Base-by-base conservation (phyloP, 495 filamentous ascomycete species). In the Penicillium coprophilum region DNA sequence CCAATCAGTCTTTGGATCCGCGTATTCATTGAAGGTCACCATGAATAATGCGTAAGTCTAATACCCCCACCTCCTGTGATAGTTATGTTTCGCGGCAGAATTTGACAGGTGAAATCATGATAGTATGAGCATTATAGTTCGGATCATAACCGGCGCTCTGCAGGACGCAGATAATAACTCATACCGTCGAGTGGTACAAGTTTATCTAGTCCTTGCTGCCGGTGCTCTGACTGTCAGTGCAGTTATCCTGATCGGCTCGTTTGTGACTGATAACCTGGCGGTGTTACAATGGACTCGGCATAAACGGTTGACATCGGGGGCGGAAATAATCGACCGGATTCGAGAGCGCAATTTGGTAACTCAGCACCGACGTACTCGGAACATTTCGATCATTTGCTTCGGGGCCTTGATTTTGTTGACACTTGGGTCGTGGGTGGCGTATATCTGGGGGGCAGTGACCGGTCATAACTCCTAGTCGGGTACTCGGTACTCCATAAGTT, bases 81-180 rank as follows among this genome's bases (percentile, higher is more conserved):
- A 11, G 10, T 4, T n/a, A 13, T 10, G 15, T 27, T 21, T 6
- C 6, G 8, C 17, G 9, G 13, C 40, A 17, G 2, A 13, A 23
- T 13, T 56, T 66, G n/a, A 63, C 55, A 27, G 11, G 9, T 20
- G 12, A 32, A 17, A 17, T 2, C 5, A 27, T 17, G n/a, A 47
- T 50, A 78, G 74, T 15, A 76, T 75, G 72, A 75, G 64, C 52
- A 75, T 77, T 41, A 74, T 79, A 49, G 59, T 79, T 44, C 64
- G 73, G 1, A 76, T 78, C 36, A 69, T 77, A 50, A 72, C 71
- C 20, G 70, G 74, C 19, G 74, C 72, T 7, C 57, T 79, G 9
- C 74, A 78, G 47, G 75, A 79, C 46, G 72, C 70, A 27, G 73
- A 74, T 39, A 47, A 74, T 21, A 63, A 72, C 31, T 71, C 69